phyloP scores from a whole-genome alignment of 2,329 filamentous ascomycete species.

The Chrysoporthe austroafricana region DNA sequence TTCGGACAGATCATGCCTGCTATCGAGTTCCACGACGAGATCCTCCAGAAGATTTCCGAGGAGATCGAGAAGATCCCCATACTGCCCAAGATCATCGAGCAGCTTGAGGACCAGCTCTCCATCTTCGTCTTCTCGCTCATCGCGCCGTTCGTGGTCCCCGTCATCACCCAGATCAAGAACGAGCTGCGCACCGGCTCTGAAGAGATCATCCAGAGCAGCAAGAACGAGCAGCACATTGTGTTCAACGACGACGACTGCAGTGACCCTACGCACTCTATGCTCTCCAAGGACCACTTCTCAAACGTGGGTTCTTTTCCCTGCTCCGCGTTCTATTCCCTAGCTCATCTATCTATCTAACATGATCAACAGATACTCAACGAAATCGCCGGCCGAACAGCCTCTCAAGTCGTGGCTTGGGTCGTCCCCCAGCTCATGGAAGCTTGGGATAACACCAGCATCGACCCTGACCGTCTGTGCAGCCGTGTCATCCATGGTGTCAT shows the following conservation, averaged over 20 bases:
- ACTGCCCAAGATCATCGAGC: constrained; percentile 81
- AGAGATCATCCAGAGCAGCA: constrained; percentile 84
- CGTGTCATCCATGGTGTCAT: constrained; percentile 82
- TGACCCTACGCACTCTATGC: constrained; percentile 92
- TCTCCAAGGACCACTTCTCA: constrained; percentile 94
- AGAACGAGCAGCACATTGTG: constrained; percentile 82
- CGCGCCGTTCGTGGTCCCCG: constrained; percentile 83
- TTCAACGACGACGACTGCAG: constrained; percentile 77
- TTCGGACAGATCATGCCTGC: constrained; percentile 84
- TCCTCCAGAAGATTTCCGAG: constrained; percentile 77
- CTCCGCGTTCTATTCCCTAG: background rate
- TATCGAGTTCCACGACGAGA: constrained; percentile 86
- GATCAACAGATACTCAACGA: constrained; percentile 72
- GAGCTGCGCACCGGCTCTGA: constrained; percentile 85
- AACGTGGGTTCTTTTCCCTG: constrained; percentile 57
- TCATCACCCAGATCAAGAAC: constrained; percentile 83
- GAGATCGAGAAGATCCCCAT: constrained; percentile 86
- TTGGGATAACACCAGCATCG: constrained; percentile 77
- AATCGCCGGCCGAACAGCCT: constrained; percentile 80
- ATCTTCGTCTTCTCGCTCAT: constrained; percentile 91
- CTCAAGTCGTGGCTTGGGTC: constrained; percentile 78
- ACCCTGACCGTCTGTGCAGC: constrained; percentile 71
- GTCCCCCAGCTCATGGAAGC: constrained; percentile 87
- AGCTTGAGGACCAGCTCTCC: constrained; percentile 84
- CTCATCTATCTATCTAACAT: constrained; percentile 15